Percentiles rank a stretch among this genome's conserved stretches.
Conservation (phyloP, 1,139 yeast genomes). For the Geotrichum carabidarum region DNA sequence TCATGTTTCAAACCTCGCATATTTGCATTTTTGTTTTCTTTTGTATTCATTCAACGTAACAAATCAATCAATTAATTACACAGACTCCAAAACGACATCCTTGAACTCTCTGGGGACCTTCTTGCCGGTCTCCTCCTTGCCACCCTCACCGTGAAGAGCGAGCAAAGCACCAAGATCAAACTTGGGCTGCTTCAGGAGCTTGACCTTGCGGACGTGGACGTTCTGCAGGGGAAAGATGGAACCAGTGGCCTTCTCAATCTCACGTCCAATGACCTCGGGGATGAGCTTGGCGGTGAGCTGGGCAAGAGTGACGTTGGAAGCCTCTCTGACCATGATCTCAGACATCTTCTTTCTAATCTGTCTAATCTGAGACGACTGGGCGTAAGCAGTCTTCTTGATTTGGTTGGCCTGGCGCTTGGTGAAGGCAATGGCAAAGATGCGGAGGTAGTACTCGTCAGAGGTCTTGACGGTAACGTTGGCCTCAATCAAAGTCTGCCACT, state of each 20-base stretch:
- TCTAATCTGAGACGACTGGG: slow-evolving; percentile 86
- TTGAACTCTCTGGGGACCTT: slow-evolving; percentile 82
- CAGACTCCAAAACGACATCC: slow-evolving; percentile 85
- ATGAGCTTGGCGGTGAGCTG: slow-evolving; percentile 84
- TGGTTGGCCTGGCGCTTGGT: slow-evolving; percentile 88
- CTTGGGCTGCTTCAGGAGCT: slow-evolving; percentile 86
- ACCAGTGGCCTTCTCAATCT: slow-evolving; percentile 80
- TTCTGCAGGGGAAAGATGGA: slow-evolving; percentile 84
- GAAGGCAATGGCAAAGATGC: slow-evolving; percentile 88
- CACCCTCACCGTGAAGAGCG: slow-evolving; percentile 85
- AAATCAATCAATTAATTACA: slow-evolving; percentile 41
- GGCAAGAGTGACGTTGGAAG: slow-evolving; percentile 75
- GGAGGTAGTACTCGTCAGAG: slow-evolving; percentile 81
- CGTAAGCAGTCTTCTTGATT: slow-evolving; percentile 85
- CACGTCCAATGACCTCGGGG: slow-evolving; percentile 89
- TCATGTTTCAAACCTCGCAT: not conserved
- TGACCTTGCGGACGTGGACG: slow-evolving; percentile 88
- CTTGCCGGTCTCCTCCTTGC: slow-evolving; percentile 80
- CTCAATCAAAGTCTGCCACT: slow-evolving; percentile 90
- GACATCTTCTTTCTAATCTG: slow-evolving; percentile 80
- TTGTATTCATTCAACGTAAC: not conserved
- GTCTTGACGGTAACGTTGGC: slow-evolving; percentile 90
- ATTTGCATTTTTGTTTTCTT: not conserved
- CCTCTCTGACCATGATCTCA: slow-evolving; percentile 83
- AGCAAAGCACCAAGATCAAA: slow-evolving; percentile 83